Conservation (phyloP, 768 basidiomycete genomes). For the Steccherinum ochraceum region DNA sequence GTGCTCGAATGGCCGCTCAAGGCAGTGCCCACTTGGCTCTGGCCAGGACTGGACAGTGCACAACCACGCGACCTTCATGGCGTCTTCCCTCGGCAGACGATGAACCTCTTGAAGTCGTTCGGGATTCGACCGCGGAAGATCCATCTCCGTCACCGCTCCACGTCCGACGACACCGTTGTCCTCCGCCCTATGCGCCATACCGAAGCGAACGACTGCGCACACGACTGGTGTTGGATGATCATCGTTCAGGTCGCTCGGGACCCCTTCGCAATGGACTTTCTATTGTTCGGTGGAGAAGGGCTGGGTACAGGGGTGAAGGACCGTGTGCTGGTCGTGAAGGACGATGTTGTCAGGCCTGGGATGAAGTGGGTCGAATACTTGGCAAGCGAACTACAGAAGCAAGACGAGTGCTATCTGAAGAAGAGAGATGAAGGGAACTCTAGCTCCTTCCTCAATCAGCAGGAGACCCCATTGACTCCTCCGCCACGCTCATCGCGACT, state of each 20-base stretch:
- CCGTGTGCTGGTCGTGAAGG: neutral
- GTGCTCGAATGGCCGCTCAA: constrained; percentile 22
- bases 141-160: neutral
- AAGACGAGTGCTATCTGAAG: neutral
- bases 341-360: neutral
- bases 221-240: neutral
- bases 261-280: neutral
- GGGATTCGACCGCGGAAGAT: neutral
- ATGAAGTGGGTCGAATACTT: neutral
- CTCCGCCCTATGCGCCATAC: neutral
- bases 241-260: neutral
- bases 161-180: neutral
- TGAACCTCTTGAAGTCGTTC: neutral
- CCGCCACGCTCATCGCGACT: too few species aligned
- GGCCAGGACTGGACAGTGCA: constrained; percentile 22
- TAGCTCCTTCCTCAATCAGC: too few species aligned
- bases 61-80: too few species aligned
- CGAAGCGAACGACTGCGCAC: neutral
- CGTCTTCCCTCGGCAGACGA: neutral
- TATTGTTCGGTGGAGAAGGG: neutral
- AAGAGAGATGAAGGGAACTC: too few species aligned
- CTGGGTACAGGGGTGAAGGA: neutral
- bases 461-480: too few species aligned
- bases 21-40: constrained; percentile 14
- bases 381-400: neutral